Evolutionary conservation across 2,329 filamentous ascomycete genomes (phyloP).

Genomic region (Xenosphaeropsis pyriputrescens): DNA sequence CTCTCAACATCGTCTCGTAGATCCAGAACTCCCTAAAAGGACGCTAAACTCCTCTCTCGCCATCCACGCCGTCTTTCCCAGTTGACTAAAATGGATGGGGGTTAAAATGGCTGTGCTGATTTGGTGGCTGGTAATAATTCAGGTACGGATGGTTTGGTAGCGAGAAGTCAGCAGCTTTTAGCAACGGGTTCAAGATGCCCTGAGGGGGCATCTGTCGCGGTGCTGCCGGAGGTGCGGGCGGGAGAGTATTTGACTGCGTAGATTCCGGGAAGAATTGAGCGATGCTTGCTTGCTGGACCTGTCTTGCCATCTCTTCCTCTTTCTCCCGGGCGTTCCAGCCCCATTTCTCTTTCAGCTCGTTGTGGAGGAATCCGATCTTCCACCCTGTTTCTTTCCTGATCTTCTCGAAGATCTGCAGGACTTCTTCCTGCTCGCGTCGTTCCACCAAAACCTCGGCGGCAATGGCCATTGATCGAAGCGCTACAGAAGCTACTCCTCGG

Average conservation of each 20-base stretch:
- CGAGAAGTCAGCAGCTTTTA: conserved; percentile 59
- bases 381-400: conserved; percentile 68
- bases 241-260: conserved; percentile 7
- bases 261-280: conserved; percentile 12
- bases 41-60: no score
- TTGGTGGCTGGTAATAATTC: conserved; percentile 64
- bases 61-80: no score
- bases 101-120: conserved; percentile 19
- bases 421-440: conserved; percentile 64
- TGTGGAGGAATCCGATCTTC: conserved; percentile 57
- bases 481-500: conserved; percentile 62
- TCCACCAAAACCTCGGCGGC: conserved; percentile 59
- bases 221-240: conserved; percentile 5
- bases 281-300: conserved; percentile 10
- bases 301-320: conserved; percentile 15
- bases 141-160: conserved; percentile 71
- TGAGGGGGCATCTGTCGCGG: conserved; percentile 11
- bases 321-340: conserved; percentile 36
- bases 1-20: no score
- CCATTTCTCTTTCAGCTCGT: conserved; percentile 64
- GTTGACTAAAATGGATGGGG: no score
- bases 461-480: conserved; percentile 64
- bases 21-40: no score
- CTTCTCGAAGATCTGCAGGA: conserved; percentile 59
- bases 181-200: conserved; percentile 54